A percentile compares a stretch with the other conserved stretches of the same genome.
Evolutionary conservation across 495 filamentous ascomycete genomes (phyloP).

Genomic region (Xylaria curta): DNA sequence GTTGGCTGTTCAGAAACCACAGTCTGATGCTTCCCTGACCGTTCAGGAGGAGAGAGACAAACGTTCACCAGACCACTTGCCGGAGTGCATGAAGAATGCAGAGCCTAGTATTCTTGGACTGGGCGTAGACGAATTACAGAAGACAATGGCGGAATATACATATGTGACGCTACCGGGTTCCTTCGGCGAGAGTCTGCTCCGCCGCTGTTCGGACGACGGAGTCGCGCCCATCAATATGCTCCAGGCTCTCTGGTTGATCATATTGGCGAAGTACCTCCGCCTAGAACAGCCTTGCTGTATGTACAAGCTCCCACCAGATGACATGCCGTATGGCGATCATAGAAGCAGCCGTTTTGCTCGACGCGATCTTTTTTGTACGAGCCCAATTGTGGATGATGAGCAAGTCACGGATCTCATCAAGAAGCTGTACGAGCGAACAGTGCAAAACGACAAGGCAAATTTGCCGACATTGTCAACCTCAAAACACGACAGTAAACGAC

Average conservation of each 20-base stretch:
- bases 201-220: not conserved
- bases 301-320: not conserved
- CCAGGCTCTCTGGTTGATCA: constrained; percentile 9
- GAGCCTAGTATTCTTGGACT: constrained; percentile 12
- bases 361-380: constrained; percentile 9
- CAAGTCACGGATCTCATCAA: not conserved
- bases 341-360: too few species aligned
- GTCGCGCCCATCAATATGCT: not conserved
- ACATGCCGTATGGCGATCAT: not conserved
- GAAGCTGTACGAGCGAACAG: not conserved
- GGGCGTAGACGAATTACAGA: constrained; percentile 1
- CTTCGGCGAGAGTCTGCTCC: constrained; percentile 4
- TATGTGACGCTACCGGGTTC: not conserved
- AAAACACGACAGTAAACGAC: not conserved
- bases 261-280: constrained; percentile 10
- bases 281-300: constrained; percentile 18
- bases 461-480: not conserved
- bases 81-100: constrained; percentile 9
- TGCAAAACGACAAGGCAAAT: not conserved
- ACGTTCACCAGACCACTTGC: not conserved
- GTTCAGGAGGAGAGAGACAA: not conserved
- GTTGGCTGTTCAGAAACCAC: not conserved
- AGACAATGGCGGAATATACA: not conserved
- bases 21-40: not conserved
- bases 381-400: not conserved